phyloP scores from a whole-genome alignment of 345 rosid species.

The Linum lewisii region DNA sequence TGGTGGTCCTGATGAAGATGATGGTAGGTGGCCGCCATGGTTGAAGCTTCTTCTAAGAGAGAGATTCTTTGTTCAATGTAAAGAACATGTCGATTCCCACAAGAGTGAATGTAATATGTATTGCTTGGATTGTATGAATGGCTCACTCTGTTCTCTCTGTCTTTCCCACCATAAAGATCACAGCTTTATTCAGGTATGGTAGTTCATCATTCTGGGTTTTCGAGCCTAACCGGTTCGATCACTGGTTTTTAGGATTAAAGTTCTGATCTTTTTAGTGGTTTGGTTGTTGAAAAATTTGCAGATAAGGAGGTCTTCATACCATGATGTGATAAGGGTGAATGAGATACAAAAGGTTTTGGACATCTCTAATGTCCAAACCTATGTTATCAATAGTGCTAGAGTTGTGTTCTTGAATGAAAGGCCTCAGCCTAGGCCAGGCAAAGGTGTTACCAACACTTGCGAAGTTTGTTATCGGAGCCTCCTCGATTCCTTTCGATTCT shows the following conservation, averaged over 20 bases:
- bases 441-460: slow-evolving; percentile 89
- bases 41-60: slow-evolving; percentile 58
- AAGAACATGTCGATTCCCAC: slow-evolving; percentile 71
- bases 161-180: slow-evolving; percentile 68
- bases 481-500: slow-evolving; percentile 84
- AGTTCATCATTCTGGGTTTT: background rate
- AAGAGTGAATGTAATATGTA: slow-evolving; percentile 98
- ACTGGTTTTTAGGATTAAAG: slow-evolving; percentile 8
- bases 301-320: slow-evolving; percentile 99
- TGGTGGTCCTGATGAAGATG: slow-evolving; percentile 65
- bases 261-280: background rate
- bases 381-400: slow-evolving; percentile 93
- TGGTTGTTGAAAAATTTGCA: slow-evolving; percentile 16
- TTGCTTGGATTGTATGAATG: slow-evolving; percentile 83
- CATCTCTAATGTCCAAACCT: slow-evolving; percentile 84
- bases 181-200: slow-evolving; percentile 62
- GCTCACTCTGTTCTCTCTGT: slow-evolving; percentile 76
- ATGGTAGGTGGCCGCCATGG: slow-evolving; percentile 76
- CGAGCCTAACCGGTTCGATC: background rate
- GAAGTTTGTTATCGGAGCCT: slow-evolving; percentile 91
- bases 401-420: slow-evolving; percentile 93
- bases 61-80: slow-evolving; percentile 86
- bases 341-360: slow-evolving; percentile 87
- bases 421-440: slow-evolving; percentile 96
- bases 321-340: slow-evolving; percentile 91